Evolutionary conservation across 2,329 filamentous ascomycete genomes (phyloP).

Genomic region (Beauveria pseudobassiana): DNA sequence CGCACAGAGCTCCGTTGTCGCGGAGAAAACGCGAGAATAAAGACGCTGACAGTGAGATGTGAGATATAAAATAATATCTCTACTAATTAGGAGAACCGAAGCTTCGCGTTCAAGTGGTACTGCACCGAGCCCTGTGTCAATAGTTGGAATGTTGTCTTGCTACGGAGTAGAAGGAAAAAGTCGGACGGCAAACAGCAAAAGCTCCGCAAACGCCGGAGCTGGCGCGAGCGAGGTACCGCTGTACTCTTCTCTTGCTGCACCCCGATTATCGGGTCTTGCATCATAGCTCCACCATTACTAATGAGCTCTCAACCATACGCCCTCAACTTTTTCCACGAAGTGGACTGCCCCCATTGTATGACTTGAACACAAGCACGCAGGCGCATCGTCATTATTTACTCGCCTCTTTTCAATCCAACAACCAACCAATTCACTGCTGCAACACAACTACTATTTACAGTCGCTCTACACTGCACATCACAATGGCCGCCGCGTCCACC

Average conservation of each 20-base stretch:
- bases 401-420: not conserved
- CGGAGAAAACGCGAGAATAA: not conserved
- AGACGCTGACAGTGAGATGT: not conserved
- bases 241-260: not conserved
- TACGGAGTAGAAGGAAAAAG: not conserved
- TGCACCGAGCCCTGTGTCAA: too few species aligned
- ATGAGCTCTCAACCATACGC: conserved; percentile 16
- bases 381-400: not conserved
- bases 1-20: not conserved
- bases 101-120: too few species aligned
- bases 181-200: too few species aligned
- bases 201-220: too few species aligned
- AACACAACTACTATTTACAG: not conserved
- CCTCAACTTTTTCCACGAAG: not conserved
- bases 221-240: not conserved
- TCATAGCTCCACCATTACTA: conserved; percentile 28
- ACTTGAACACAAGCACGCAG: not conserved
- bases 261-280: conserved; percentile 13
- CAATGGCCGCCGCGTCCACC: conserved; percentile 3
- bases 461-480: not conserved
- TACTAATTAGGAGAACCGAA: too few species aligned
- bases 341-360: not conserved
- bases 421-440: not conserved
- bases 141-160: not conserved
- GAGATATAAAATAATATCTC: too few species aligned